phyloP scores from a whole-genome alignment of 2,329 filamentous ascomycete genomes.

The Aspergillus novoparasiticus region DNA sequence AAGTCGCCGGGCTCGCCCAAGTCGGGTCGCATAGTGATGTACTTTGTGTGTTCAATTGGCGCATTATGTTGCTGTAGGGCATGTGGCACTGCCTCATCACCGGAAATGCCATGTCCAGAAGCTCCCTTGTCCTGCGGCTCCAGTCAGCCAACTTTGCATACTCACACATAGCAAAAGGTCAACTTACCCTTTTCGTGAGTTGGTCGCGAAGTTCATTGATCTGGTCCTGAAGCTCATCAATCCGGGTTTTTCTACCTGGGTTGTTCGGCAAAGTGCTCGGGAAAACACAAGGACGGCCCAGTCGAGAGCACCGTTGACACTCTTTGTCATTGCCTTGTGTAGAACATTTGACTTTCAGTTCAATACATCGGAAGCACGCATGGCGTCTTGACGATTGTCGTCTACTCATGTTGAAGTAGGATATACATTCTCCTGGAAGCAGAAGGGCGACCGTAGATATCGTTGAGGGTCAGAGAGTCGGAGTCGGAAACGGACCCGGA shows the following conservation, averaged over 20 bases:
- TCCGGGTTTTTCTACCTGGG: conserved; percentile 8
- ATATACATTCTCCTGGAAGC: background rate
- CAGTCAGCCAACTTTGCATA: background rate
- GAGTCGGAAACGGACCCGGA: background rate
- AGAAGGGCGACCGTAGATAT: background rate
- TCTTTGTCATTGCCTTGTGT: background rate
- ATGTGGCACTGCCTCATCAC: background rate
- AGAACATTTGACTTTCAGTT: conserved; percentile 14
- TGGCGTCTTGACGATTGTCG: conserved; percentile 9
- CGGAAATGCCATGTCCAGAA: background rate
- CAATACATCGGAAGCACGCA: conserved; percentile 14
- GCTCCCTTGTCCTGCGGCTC: background rate
- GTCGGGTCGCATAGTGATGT: background rate
- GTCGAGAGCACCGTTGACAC: conserved; percentile 17
- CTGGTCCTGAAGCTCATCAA: conserved; percentile 12
- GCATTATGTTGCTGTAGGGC: background rate
- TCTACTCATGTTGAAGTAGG: conserved; percentile 6
- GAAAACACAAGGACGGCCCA: conserved; percentile 7
- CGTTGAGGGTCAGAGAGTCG: background rate
- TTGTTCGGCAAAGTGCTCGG: background rate
- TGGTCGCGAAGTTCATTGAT: conserved; percentile 7
- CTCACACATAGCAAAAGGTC: background rate
- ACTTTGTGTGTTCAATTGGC: background rate
- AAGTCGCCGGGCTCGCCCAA: background rate
- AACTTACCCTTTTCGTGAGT: background rate